Evolutionary conservation across 2,329 filamentous ascomycete genomes (phyloP).

Genomic region (Parascedosporium putredinis): DNA sequence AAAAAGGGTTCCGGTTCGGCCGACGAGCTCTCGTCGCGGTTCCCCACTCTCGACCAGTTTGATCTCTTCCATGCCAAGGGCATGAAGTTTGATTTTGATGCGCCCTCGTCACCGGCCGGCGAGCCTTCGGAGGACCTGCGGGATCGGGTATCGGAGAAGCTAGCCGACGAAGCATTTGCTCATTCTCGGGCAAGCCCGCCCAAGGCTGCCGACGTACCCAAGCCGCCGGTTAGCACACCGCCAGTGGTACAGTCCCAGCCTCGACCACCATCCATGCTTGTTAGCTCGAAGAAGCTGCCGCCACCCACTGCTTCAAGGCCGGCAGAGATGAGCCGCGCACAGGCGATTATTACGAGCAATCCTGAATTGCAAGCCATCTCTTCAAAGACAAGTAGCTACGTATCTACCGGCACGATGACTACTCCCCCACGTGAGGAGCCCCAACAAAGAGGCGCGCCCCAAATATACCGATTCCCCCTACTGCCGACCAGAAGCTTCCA

Average conservation of each 20-base stretch:
- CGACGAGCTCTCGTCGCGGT: slow-evolving; percentile 77
- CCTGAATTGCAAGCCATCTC: slow-evolving; percentile 49
- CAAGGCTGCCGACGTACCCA: slow-evolving; percentile 19
- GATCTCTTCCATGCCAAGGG: slow-evolving; percentile 78
- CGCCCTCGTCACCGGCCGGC: slow-evolving; percentile 34
- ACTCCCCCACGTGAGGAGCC: slow-evolving; percentile 15
- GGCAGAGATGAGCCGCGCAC: slow-evolving; percentile 46
- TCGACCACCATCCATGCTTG: neutral
- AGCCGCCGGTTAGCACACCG: slow-evolving; percentile 13
- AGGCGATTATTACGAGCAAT: slow-evolving; percentile 52
- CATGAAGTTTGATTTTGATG: slow-evolving; percentile 73
- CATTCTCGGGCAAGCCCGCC: slow-evolving; percentile 21
- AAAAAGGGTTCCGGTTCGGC: slow-evolving; percentile 32
- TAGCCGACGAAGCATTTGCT: slow-evolving; percentile 79
- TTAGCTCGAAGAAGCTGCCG: slow-evolving; percentile 4
- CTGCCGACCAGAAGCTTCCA: slow-evolving; percentile 26
- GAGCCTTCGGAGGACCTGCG: slow-evolving; percentile 42
- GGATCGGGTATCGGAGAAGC: slow-evolving; percentile 59
- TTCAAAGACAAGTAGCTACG: slow-evolving; percentile 13
- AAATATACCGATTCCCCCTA: slow-evolving; percentile 31
- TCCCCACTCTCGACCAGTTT: slow-evolving; percentile 89
- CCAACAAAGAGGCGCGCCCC: slow-evolving; percentile 11
- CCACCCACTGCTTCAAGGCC: slow-evolving; percentile 30
- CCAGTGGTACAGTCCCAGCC: neutral
- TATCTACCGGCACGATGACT: slow-evolving; percentile 72